A percentile compares a stretch with the other conserved stretches of the same genome.
Evolutionary conservation across 2,329 filamentous ascomycete species (phyloP).

Genomic region (Apiospora saccharicola): DNA sequence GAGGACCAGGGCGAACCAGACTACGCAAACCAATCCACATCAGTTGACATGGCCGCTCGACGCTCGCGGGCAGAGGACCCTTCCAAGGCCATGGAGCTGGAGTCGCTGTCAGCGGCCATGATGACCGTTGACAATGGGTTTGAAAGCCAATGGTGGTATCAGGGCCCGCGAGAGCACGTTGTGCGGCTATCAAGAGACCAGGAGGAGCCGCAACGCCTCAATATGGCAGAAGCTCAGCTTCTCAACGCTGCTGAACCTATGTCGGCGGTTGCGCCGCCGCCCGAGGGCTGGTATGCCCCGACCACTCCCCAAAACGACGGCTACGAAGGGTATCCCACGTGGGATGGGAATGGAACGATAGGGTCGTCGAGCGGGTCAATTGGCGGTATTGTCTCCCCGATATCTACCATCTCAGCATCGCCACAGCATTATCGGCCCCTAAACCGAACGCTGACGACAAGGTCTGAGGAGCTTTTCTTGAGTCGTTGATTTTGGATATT

Average conservation of each 20-base stretch:
- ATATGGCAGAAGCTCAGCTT: constrained; percentile 38
- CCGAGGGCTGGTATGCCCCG: constrained; percentile 27
- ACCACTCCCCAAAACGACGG: background rate
- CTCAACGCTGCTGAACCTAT: constrained; percentile 35
- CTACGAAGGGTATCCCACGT: background rate
- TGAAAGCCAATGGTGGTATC: constrained; percentile 66
- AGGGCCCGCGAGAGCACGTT: constrained; percentile 47
- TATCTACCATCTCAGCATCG: constrained; percentile 1
- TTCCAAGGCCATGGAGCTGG: constrained; percentile 50
- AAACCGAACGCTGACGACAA: constrained; percentile 16
- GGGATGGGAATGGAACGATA: background rate
- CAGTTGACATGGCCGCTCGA: constrained; percentile 34
- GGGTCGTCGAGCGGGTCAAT: constrained; percentile 3
- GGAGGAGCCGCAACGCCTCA: constrained; percentile 32
- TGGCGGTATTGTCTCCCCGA: constrained; percentile 9
- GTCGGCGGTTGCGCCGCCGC: constrained; percentile 30
- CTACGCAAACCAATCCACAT: constrained; percentile 36
- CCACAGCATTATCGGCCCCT: background rate
- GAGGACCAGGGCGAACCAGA: constrained; percentile 32
- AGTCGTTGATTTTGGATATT: constrained; percentile 3
- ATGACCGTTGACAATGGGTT: constrained; percentile 66
- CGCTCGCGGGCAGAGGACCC: constrained; percentile 44
- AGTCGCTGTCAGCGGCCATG: constrained; percentile 59
- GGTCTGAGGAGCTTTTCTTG: constrained; percentile 24
- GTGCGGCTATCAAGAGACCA: constrained; percentile 33